Percentiles rank a stretch among this genome's conserved stretches.
Conservation (phyloP, 2,329 filamentous ascomycete species). For the Blastomyces percursus region DNA sequence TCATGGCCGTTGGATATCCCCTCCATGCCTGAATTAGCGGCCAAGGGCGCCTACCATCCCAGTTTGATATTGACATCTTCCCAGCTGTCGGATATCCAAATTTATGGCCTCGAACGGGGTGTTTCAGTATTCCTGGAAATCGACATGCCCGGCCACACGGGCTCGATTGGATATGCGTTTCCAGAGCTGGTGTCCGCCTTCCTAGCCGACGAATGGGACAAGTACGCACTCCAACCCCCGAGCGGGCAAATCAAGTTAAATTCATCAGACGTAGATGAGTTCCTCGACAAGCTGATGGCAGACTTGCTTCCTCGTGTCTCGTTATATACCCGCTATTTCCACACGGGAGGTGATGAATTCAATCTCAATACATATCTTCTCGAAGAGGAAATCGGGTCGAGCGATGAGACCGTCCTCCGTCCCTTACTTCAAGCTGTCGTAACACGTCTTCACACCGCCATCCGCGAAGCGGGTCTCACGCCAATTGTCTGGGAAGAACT, state of each 20-base stretch:
- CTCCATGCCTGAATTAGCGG: conserved; percentile 57
- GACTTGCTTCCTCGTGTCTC: conserved; percentile 63
- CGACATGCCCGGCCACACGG: conserved; percentile 71
- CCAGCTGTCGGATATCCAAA: conserved; percentile 56
- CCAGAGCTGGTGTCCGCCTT: conserved; percentile 62
- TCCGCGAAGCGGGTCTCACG: conserved; percentile 53
- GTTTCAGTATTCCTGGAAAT: conserved; percentile 65
- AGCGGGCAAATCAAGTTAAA: conserved; percentile 64
- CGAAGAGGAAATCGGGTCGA: conserved; percentile 61
- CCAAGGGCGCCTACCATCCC: conserved; percentile 60
- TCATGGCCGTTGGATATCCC: conserved; percentile 38
- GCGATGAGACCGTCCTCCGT: conserved; percentile 52
- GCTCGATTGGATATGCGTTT: conserved; percentile 53
- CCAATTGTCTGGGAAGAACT: conserved; percentile 88
- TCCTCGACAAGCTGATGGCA: conserved; percentile 60
- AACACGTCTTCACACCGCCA: conserved; percentile 52
- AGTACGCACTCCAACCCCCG: conserved; percentile 45
- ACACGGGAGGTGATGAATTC: conserved; percentile 80
- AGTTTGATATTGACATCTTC: conserved; percentile 56
- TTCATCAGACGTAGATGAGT: conserved; percentile 55
- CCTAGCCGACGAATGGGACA: conserved; percentile 43
- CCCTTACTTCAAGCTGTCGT: conserved; percentile 71
- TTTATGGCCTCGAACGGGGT: conserved; percentile 57
- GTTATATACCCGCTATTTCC: conserved; percentile 64
- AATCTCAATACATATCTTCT: conserved; percentile 64